Evolutionary conservation across 805 yeast genomes (phyloP).

Genomic region (Scheffersomyces stipitis): DNA sequence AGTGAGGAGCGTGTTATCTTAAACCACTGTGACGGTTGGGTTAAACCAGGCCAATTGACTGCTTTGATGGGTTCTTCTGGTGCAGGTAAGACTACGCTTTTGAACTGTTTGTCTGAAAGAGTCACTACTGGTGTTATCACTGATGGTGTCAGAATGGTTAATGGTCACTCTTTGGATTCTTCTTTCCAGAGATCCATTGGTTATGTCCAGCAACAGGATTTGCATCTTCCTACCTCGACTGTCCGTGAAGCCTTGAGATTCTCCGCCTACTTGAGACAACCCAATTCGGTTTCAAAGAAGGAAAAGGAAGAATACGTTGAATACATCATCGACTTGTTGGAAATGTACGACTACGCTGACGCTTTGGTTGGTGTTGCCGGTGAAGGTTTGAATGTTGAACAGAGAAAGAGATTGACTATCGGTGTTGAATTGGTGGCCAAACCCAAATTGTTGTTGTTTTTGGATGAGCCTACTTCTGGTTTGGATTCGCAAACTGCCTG

Average conservation of each 20-base stretch:
- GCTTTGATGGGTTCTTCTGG: slow-evolving; percentile 64
- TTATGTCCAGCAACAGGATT: slow-evolving; percentile 35
- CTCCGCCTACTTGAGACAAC: slow-evolving; percentile 28
- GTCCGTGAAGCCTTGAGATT: slow-evolving; percentile 29
- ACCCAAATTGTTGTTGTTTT: slow-evolving; percentile 37
- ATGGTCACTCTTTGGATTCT: slow-evolving; percentile 21
- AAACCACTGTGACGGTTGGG: slow-evolving; percentile 75
- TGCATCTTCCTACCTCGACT: slow-evolving; percentile 31
- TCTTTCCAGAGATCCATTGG: slow-evolving; percentile 35
- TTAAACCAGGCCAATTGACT: slow-evolving; percentile 78
- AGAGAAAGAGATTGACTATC: slow-evolving; percentile 40
- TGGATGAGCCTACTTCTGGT: slow-evolving; percentile 47
- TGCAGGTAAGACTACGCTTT: slow-evolving; percentile 46
- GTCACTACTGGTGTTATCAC: slow-evolving; percentile 24
- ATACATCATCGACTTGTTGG: slow-evolving; percentile 23
- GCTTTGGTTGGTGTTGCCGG: slow-evolving; percentile 35
- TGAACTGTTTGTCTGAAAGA: slow-evolving; percentile 37
- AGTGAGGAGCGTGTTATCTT: slow-evolving; percentile 58
- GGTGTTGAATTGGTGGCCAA: slow-evolving; percentile 44
- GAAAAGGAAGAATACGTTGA: slow-evolving; percentile 27
- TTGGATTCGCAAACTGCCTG: slow-evolving; percentile 45
- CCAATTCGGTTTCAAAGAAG: slow-evolving; percentile 15
- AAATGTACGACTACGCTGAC: slow-evolving; percentile 27
- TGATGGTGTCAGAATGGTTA: slow-evolving; percentile 36
- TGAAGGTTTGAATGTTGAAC: slow-evolving; percentile 41